phyloP scores from a whole-genome alignment of 768 basidiomycete genomes.

The Lactifluus piperatus region DNA sequence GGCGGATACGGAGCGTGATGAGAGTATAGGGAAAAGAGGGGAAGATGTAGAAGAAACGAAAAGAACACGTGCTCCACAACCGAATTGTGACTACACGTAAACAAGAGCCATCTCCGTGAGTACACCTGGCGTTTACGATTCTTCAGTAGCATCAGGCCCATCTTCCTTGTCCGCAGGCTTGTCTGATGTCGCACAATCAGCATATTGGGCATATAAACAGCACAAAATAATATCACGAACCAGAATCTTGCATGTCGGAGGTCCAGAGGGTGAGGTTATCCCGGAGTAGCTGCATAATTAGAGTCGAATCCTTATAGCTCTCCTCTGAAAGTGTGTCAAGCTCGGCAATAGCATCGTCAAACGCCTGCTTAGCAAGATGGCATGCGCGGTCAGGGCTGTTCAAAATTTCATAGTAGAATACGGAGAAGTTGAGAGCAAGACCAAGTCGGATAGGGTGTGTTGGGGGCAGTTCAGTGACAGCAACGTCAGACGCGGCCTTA shows the following conservation, averaged over 20 bases:
- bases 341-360: conserved; percentile 98
- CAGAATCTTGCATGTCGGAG: conserved; percentile 92
- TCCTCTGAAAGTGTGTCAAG: conserved; percentile 98
- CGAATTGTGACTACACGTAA: conserved; percentile 1
- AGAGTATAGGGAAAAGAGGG: not conserved
- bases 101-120: conserved; percentile 9
- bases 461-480: conserved; percentile 88
- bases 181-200: conserved; percentile 32
- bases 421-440: conserved; percentile 97
- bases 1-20: conserved; percentile 10
- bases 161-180: conserved; percentile 74
- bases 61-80: conserved; percentile 14
- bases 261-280: conserved; percentile 99
- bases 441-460: conserved; percentile 98
- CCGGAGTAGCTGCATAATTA: conserved; percentile 94
- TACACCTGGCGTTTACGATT: conserved; percentile 34
- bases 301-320: conserved; percentile 97
- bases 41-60: conserved; percentile 11
- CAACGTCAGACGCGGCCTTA: conserved; percentile 97
- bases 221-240: conserved; percentile 33
- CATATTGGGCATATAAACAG: not conserved
- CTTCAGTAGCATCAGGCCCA: conserved; percentile 51
- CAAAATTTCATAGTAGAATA: conserved; percentile 99
- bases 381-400: conserved; percentile 98
- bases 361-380: conserved; percentile 97